Percentiles rank a stretch among this genome's conserved stretches.
Evolutionary conservation across 2,329 filamentous ascomycete genomes (phyloP).

Genomic region (Sarocladium brachiariae): DNA sequence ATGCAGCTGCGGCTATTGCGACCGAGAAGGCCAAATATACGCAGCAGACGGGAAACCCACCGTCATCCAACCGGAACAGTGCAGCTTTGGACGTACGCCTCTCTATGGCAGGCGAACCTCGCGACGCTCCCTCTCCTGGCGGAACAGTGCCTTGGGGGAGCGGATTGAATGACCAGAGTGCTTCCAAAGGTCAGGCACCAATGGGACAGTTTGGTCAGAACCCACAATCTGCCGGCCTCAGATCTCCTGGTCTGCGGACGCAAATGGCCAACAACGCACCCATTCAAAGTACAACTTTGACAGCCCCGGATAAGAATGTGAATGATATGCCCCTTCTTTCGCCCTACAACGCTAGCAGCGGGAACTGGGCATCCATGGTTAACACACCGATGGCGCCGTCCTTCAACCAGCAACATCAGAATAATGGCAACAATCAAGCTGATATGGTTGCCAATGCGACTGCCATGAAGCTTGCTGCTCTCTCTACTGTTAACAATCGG

Average conservation of each 20-base stretch:
- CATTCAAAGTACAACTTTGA: slow-evolving; percentile 79
- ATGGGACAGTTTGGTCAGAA: slow-evolving; percentile 97
- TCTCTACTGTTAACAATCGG: slow-evolving; percentile 97
- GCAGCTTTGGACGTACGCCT: slow-evolving; percentile 67
- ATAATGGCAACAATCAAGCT: slow-evolving; percentile 60
- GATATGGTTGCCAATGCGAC: slow-evolving; percentile 99
- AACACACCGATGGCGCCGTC: slow-evolving; percentile 91
- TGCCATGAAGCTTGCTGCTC: slow-evolving; percentile 94
- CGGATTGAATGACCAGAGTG: slow-evolving; percentile 30
- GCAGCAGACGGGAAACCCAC: slow-evolving; percentile 84
- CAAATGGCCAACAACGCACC: slow-evolving; percentile 60
- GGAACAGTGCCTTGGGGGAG: slow-evolving; percentile 70
- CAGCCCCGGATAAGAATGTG: slow-evolving; percentile 56
- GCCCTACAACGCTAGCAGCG: slow-evolving; percentile 70
- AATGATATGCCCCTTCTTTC: slow-evolving; percentile 79
- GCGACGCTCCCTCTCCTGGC: slow-evolving; percentile 20
- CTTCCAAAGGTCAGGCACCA: slow-evolving; percentile 68
- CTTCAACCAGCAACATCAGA: slow-evolving; percentile 56
- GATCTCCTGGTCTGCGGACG: slow-evolving; percentile 62
- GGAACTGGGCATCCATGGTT: slow-evolving; percentile 97
- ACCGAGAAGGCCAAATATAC: slow-evolving; percentile 98
- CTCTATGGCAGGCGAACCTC: slow-evolving; percentile 55
- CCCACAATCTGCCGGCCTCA: slow-evolving; percentile 63
- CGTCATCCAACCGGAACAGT: slow-evolving; percentile 90
- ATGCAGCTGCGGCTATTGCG: slow-evolving; percentile 95